These are phyloP conservation scores for Vickermania ingenoplastis DNA, from an alignment of 208 protist genomes.

Conservation along the genomic window DNA sequence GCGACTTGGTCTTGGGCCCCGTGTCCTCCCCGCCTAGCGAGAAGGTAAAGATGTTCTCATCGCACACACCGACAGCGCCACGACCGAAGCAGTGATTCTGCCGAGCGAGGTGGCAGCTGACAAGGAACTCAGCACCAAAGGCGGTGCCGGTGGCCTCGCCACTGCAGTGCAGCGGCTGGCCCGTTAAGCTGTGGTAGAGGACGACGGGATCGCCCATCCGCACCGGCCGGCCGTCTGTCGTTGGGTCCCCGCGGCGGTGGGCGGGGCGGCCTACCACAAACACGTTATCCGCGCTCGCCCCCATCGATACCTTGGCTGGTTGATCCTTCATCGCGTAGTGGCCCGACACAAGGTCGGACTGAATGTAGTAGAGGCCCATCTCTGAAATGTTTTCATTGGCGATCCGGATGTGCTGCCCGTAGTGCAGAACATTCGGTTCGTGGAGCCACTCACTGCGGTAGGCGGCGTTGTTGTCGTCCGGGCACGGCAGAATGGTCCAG, in stretches of 20 bases:
- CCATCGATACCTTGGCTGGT: constrained; percentile 27
- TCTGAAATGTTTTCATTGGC: constrained; percentile 49
- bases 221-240: constrained; percentile 41
- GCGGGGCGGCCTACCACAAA: constrained; percentile 54
- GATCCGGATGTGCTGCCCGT: constrained; percentile 74
- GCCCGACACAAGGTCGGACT: constrained; percentile 36
- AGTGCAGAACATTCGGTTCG: constrained; percentile 57
- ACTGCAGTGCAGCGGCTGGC: constrained; percentile 44
- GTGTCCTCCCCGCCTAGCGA: constrained; percentile 5
- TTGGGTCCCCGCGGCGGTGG: constrained; percentile 33
- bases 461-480: constrained; percentile 61
- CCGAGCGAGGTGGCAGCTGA: constrained; percentile 44
- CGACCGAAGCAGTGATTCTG: constrained; percentile 19
- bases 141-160: constrained; percentile 18
- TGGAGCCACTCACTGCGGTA: constrained; percentile 32
- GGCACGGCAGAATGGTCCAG: constrained; percentile 56
- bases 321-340: constrained; percentile 36
- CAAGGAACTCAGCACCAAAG: constrained; percentile 51
- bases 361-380: constrained; percentile 61
- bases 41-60: constrained; percentile 63
- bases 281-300: constrained; percentile 46
- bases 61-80: constrained; percentile 30
- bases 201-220: constrained; percentile 59
- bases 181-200: constrained; percentile 62
- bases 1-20: constrained; percentile 3